Conservation (phyloP, 177 flowering plant species). For the Vitis hybrid region DNA sequence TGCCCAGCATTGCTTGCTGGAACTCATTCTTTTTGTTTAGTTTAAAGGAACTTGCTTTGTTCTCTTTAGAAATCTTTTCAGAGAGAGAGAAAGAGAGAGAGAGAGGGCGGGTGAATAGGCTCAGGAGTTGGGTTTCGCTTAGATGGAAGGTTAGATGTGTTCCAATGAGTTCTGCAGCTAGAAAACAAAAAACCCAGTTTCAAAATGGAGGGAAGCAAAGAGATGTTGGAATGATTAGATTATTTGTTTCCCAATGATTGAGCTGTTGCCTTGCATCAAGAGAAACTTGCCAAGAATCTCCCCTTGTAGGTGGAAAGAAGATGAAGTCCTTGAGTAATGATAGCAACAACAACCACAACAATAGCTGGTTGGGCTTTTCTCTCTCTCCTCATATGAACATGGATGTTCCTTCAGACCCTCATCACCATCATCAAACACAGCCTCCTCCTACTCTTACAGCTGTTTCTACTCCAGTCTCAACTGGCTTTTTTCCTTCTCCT, state of each 20-base stretch:
- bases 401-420: constrained; percentile 25
- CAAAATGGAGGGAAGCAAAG: constrained; percentile 15
- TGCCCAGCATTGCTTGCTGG: constrained; percentile 43
- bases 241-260: constrained; percentile 38
- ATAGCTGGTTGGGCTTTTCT: constrained; percentile 47
- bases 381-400: constrained; percentile 38
- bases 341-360: constrained; percentile 18
- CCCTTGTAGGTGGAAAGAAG: neutral
- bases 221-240: constrained; percentile 22
- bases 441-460: constrained; percentile 16
- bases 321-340: constrained; percentile 22
- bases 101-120: constrained; percentile 24
- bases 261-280: constrained; percentile 21
- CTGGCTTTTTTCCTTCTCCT: constrained; percentile 23
- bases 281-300: constrained; percentile 17
- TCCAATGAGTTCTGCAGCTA: constrained; percentile 33
- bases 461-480: constrained; percentile 18
- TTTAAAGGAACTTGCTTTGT: constrained; percentile 54
- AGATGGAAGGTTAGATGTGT: constrained; percentile 30
- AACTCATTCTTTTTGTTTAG: constrained; percentile 60
- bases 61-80: constrained; percentile 38
- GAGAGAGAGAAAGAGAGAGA: constrained; percentile 21
- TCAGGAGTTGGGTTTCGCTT: constrained; percentile 26
- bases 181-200: constrained; percentile 34
- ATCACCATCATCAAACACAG: constrained; percentile 15